A percentile compares a stretch with the other conserved stretches of the same genome.
These are phyloP conservation scores for Penicillium egyptiacum DNA, from an alignment of 495 filamentous ascomycete genomes.

Conservation along the genomic window DNA sequence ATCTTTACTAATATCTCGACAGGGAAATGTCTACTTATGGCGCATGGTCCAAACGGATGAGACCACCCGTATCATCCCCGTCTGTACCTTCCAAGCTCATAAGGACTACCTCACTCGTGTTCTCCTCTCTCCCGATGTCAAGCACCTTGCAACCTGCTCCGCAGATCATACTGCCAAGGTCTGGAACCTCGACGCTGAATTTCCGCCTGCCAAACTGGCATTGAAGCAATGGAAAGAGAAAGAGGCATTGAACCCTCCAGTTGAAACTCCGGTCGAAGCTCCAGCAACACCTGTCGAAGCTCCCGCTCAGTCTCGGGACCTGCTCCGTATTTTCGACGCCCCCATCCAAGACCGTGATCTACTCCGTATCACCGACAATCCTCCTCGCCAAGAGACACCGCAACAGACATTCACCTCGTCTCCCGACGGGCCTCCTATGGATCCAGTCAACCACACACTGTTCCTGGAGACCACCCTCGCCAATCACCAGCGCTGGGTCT, in stretches of 20 bases:
- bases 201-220: constrained; percentile 48
- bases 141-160: constrained; percentile 94
- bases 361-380: constrained; percentile 27
- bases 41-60: constrained; percentile 81
- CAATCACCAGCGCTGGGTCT: constrained; percentile 98
- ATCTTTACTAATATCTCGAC: background rate
- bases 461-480: constrained; percentile 85
- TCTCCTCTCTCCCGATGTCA: constrained; percentile 93
- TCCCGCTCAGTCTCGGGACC: constrained; percentile 22
- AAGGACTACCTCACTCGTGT: constrained; percentile 93
- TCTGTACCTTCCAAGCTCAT: constrained; percentile 92
- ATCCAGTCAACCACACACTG: constrained; percentile 54
- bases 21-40: constrained; percentile 99
- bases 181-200: constrained; percentile 75
- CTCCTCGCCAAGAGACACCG: constrained; percentile 30
- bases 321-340: constrained; percentile 31
- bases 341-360: constrained; percentile 25
- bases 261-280: constrained; percentile 19
- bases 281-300: constrained; percentile 20
- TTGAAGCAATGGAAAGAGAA: constrained; percentile 31
- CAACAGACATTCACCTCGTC: constrained; percentile 42
- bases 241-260: constrained; percentile 18
- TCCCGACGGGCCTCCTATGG: constrained; percentile 49
- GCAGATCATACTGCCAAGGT: constrained; percentile 98
- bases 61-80: constrained; percentile 81